Base-by-base conservation (phyloP, 257 asterid genomes). In the Anisodus acutangulus region DNA sequence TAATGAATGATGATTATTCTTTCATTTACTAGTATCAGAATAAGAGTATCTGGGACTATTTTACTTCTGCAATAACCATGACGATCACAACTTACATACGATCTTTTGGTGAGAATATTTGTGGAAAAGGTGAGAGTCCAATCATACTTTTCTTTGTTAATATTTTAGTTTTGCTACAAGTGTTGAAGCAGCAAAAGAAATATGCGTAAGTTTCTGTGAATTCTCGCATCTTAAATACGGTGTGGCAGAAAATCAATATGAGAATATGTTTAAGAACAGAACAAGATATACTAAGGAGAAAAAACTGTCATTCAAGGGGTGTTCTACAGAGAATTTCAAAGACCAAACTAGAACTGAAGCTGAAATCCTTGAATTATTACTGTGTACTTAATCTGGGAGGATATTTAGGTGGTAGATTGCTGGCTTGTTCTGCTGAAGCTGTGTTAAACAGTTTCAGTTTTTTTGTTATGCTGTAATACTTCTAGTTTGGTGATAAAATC, bases 401-500 rank as follows among this genome's bases (percentile, higher is more conserved):
- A 51, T 4, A 15, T 15, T 69, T 39, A 39, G 53, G 53, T 69
- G 78, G 78, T 69, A 69, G 78, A 9, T 39, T 69, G 51, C 78
- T 41, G 54, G 78, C 78, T 41, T 69, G 78, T 41, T 69, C 53
- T 69, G 78, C 13, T 69, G 78, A 69, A 69, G 53, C 22, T 41
- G 15, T 4, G 4, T 31, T 69, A 39, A 39, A 69, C 8, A 39
- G 13, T 69, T 7, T 3, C 19, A 64, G 5, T 43, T 39, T 69
- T 16, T 39, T 1, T 1, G 13, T 37, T 41, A 69, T 69, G 78
- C 9, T 69, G 53, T 39, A 39, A 15, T 16, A 39, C 78, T 69
- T 9, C 78, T 7, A 69, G 26, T 69, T 39, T 39, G 53, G 53
- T 69, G 8, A 16, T 5, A 69, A 16, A 37, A 69, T 39, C 54